A percentile compares a stretch with the other conserved stretches of the same genome.
Evolutionary conservation across 169 alveolate genomes (phyloP).

Genomic region (Cryptosporidium sp.): DNA sequence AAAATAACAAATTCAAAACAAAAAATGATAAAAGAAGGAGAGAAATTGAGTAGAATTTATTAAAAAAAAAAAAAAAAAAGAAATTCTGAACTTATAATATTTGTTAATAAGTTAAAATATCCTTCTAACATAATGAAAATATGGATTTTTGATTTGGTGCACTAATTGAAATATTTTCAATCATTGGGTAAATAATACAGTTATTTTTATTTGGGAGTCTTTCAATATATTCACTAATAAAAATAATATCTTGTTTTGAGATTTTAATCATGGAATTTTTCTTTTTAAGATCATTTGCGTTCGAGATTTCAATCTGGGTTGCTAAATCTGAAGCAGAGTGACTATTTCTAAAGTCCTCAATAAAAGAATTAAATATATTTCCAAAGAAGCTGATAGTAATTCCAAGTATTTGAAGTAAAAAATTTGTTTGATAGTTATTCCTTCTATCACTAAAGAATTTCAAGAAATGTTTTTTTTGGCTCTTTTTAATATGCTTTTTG

Average conservation of each 20-base stretch:
- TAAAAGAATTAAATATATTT: conserved; percentile 33
- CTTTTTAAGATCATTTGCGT: background rate
- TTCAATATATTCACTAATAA: conserved; percentile 52
- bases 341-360: conserved; percentile 1
- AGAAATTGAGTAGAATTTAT: conserved; percentile 3
- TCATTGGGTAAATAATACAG: conserved; percentile 24
- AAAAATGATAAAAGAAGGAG: conserved; percentile 8
- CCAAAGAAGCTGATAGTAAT: conserved; percentile 37
- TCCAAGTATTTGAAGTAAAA: conserved; percentile 48
- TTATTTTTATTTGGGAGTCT: conserved; percentile 32
- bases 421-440: conserved; percentile 42
- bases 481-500: background rate
- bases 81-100: background rate
- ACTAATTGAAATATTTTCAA: background rate
- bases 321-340: background rate
- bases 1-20: background rate
- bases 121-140: conserved; percentile 38
- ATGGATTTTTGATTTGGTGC: background rate
- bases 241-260: conserved; percentile 45
- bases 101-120: background rate
- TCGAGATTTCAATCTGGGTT: conserved; percentile 21
- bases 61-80: background rate
- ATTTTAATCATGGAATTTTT: background rate
- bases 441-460: conserved; percentile 49
- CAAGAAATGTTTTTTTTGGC: conserved; percentile 7